Evolutionary conservation across 2,329 filamentous ascomycete genomes (phyloP).

Genomic region (Lojkania enalia): DNA sequence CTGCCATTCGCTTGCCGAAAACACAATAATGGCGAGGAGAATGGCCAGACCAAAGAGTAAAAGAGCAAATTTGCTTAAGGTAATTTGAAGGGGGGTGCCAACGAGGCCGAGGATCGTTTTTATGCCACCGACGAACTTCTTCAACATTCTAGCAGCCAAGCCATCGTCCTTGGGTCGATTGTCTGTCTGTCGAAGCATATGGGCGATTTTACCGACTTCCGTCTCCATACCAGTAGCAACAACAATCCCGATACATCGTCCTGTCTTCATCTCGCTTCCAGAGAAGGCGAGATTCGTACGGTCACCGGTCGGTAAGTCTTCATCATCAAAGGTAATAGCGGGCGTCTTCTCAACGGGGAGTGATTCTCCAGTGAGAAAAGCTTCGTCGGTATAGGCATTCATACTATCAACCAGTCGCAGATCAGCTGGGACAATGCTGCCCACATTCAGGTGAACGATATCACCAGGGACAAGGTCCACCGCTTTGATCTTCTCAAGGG

Average conservation of each 20-base stretch:
- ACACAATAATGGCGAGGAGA: conserved; percentile 69
- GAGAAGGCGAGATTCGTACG: conserved; percentile 72
- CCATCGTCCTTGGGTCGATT: conserved; percentile 49
- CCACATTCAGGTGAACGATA: conserved; percentile 47
- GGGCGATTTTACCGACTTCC: conserved; percentile 76
- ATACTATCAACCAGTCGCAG: conserved; percentile 65
- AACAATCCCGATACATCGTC: conserved; percentile 70
- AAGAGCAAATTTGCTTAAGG: conserved; percentile 82
- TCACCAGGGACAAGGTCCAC: conserved; percentile 46
- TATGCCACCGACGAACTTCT: conserved; percentile 40
- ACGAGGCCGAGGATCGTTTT: conserved; percentile 66
- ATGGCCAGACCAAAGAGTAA: conserved; percentile 76
- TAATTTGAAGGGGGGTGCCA: conserved; percentile 83
- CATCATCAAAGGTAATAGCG: conserved; percentile 55
- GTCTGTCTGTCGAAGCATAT: conserved; percentile 64
- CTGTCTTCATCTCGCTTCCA: conserved; percentile 71
- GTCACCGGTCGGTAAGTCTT: conserved; percentile 63
- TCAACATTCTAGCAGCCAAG: conserved; percentile 29
- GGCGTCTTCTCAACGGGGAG: conserved; percentile 68
- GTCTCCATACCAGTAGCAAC: conserved; percentile 73
- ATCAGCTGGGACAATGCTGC: conserved; percentile 70
- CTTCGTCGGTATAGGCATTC: conserved; percentile 77
- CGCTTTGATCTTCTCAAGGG: conserved; percentile 41
- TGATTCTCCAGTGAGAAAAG: conserved; percentile 74
- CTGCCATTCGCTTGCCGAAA: conserved; percentile 61